These are phyloP conservation scores for Cladophialophora yegresii DNA, from an alignment of 2,329 filamentous ascomycete genomes.

Conservation along the genomic window DNA sequence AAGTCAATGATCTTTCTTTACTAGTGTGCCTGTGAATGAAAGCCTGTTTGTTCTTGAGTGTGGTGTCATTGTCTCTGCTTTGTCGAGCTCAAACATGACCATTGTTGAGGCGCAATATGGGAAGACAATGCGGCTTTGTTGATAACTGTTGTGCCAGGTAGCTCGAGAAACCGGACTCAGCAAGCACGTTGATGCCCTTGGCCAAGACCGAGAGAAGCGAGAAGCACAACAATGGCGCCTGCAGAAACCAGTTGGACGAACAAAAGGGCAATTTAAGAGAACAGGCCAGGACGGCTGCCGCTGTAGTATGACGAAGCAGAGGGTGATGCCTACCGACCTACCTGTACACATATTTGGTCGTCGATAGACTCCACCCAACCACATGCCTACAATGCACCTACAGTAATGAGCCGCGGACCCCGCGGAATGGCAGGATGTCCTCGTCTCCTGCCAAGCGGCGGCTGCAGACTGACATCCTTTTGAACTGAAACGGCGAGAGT, in stretches of 20 bases:
- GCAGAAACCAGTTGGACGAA: background rate
- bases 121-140: background rate
- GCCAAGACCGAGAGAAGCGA: background rate
- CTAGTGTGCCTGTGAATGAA: background rate
- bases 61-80: background rate
- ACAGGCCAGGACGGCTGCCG: background rate
- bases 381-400: background rate
- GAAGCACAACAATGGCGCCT: background rate
- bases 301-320: background rate
- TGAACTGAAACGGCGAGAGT: background rate
- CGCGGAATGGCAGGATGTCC: background rate
- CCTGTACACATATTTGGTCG: background rate
- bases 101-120: background rate
- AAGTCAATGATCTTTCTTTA: background rate
- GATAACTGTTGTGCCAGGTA: background rate
- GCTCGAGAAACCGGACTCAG: too few relatives aligned
- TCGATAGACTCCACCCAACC: background rate
- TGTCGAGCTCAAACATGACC: background rate
- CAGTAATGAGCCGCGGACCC: background rate
- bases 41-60: background rate
- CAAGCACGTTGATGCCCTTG: background rate
- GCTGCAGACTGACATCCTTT: background rate
- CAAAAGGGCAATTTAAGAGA: background rate
- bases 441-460: background rate
- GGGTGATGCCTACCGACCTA: background rate